These are phyloP conservation scores for Pseudocercospora vitis DNA, from an alignment of 2,329 filamentous ascomycete species.

Conservation along the genomic window DNA sequence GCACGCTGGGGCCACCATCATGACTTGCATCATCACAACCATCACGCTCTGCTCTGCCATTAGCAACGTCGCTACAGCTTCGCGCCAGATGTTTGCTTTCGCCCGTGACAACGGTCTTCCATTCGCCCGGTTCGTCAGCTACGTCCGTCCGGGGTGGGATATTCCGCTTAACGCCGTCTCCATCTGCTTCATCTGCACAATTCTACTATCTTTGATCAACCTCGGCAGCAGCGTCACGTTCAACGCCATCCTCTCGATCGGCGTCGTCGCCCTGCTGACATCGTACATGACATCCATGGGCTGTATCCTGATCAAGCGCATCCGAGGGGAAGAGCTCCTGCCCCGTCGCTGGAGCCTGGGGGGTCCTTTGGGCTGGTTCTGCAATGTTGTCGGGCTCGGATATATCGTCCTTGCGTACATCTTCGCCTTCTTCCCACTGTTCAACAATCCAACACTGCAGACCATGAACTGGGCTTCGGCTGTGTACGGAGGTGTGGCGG, in stretches of 20 bases:
- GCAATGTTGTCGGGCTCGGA: conserved; percentile 27
- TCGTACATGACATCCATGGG: conserved; percentile 32
- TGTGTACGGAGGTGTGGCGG: conserved; percentile 26
- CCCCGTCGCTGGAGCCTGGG: conserved; percentile 31
- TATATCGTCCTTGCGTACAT: conserved; percentile 28
- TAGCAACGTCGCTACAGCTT: conserved; percentile 42
- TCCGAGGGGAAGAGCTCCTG: conserved; percentile 29
- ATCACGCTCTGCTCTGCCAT: conserved; percentile 44
- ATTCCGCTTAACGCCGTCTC: conserved; percentile 35
- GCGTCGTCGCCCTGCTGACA: conserved; percentile 39
- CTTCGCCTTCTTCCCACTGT: conserved; percentile 32
- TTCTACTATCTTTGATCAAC: conserved; percentile 32
- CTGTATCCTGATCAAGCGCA: conserved; percentile 30
- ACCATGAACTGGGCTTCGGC: conserved; percentile 33
- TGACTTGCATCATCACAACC: conserved; percentile 40
- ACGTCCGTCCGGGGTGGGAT: conserved; percentile 28
- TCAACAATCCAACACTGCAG: conserved; percentile 25
- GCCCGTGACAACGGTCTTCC: conserved; percentile 47
- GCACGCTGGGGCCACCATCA: conserved; percentile 37
- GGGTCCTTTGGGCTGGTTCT: conserved; percentile 25
- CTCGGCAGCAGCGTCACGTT: conserved; percentile 44
- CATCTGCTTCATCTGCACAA: conserved; percentile 27
- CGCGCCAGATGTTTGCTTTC: conserved; percentile 46
- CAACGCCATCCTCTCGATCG: conserved; percentile 43
- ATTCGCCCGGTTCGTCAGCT: conserved; percentile 32